Conservation (phyloP, 768 basidiomycete genomes). For the Tricholoma sp. region DNA sequence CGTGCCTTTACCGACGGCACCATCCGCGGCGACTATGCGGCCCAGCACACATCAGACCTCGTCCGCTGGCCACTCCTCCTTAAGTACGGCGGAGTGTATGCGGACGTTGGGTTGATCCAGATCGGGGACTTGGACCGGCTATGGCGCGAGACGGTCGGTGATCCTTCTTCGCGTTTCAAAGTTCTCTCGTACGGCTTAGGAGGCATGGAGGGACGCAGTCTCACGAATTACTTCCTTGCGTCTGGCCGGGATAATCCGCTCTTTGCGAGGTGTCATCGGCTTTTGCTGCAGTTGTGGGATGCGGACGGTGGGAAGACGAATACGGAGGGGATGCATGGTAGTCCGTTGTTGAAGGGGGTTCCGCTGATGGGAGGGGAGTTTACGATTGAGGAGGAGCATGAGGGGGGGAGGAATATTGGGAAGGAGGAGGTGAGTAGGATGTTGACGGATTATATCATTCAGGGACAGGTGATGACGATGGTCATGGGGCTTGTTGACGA, state of each 20-base stretch:
- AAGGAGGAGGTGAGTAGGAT: not conserved
- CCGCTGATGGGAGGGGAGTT: not conserved
- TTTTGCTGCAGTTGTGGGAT: not conserved
- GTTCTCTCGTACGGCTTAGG: not conserved
- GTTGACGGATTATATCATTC: conserved; percentile 1
- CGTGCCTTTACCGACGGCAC: not conserved
- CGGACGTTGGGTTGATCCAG: not conserved
- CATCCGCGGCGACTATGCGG: not conserved
- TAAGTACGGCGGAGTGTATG: not conserved
- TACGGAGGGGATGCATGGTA: not conserved
- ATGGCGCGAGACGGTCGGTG: not conserved
- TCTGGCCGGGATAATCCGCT: not conserved
- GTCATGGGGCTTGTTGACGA: not conserved
- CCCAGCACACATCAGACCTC: not conserved
- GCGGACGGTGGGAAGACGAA: not conserved
- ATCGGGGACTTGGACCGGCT: not conserved
- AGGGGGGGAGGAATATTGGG: not conserved
- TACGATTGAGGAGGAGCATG: not conserved
- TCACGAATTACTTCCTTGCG: conserved; percentile 1
- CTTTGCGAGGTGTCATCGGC: not conserved
- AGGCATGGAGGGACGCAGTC: not conserved
- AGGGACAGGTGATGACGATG: not conserved
- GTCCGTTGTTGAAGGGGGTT: not conserved
- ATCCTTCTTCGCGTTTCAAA: not conserved
- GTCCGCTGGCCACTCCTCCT: not conserved